Evolutionary conservation across 2,329 filamentous ascomycete genomes (phyloP), one percentile per base, ranked within the genome.

Genomic region (Aspergillus tanneri): DNA sequence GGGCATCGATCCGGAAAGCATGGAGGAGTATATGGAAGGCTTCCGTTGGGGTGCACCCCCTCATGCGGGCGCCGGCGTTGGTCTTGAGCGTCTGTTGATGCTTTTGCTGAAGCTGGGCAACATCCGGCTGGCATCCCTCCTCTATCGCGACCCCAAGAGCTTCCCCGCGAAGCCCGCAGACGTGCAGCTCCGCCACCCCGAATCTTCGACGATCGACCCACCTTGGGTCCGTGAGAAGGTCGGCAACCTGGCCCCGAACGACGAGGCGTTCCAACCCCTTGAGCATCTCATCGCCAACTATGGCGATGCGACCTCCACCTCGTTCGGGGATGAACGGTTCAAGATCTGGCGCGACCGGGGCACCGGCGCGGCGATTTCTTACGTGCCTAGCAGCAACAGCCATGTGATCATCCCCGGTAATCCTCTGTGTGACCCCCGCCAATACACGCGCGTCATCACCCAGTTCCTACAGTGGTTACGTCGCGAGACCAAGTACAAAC

Each of bases 261-360:
- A 72, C 43, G 72, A 76, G 6, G 77, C 84, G 41, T 75, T 87
- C 45, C 90, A 90, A 43, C 79, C 88, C 0, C 67, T 96, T 4
- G 88, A 91, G 66, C 87, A 95, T 65, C 83, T 96, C 34, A 90
- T 96, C 67, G 90, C 90, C 64, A 96, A 96, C 69, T 96, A 96
- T 59, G 91, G 91, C 53, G 91, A 96, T 69, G 90, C 91, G 2
- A 90, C 90, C 40, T 95, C 95, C 63, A 96, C 91, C 0, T 93
- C 90, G 0, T 96, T 90, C 90, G 81, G 93, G 6, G 91, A 96
- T 66, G 87, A 90, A 5, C 84, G 90, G 5, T 96, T 91, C 67
- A 80, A 88, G 63, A 84, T 95, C 49, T 96, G 90, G 89, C 85
- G 91, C 23, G 89, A 96, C 64, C 72, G 80, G 18, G 68, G 74